These are phyloP conservation scores for Limonium bicolor DNA, from an alignment of 148 eudicot species.

Conservation along the genomic window DNA sequence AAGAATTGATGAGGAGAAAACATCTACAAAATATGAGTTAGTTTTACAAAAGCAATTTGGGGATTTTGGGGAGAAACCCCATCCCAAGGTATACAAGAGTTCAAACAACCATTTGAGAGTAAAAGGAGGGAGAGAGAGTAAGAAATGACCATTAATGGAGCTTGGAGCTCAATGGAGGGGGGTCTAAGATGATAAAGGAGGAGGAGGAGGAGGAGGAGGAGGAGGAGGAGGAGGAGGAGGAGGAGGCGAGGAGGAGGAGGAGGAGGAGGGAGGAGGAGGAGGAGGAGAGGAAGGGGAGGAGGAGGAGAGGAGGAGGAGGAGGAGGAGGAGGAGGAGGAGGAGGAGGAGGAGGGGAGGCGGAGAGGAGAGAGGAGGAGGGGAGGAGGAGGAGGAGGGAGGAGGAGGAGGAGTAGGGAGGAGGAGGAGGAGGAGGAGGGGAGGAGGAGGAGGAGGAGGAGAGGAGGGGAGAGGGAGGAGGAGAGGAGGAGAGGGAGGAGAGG, in stretches of 20 bases:
- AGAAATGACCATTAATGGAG: background rate
- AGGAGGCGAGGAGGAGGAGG: conserved; percentile 7
- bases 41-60: no score
- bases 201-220: background rate
- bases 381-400: no score
- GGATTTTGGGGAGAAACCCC: no score
- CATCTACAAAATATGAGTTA: no score
- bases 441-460: background rate
- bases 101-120: no score
- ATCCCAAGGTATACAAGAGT: no score
- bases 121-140: no score
- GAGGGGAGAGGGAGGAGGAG: background rate
- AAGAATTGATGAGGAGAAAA: no score
- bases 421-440: background rate
- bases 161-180: background rate
- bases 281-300: conserved; percentile 6
- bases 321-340: no score
- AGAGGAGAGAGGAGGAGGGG: conserved; percentile 15
- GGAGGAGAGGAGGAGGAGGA: conserved; percentile 12
- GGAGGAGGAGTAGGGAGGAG: background rate
- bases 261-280: conserved; percentile 16
- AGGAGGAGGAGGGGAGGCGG: conserved; percentile 9
- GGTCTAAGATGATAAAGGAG: background rate
- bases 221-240: background rate
- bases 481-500: background rate